Percentiles rank a stretch among this genome's conserved stretches.
phyloP scores from a whole-genome alignment of 768 basidiomycete genomes.

The Suillus sp. region DNA sequence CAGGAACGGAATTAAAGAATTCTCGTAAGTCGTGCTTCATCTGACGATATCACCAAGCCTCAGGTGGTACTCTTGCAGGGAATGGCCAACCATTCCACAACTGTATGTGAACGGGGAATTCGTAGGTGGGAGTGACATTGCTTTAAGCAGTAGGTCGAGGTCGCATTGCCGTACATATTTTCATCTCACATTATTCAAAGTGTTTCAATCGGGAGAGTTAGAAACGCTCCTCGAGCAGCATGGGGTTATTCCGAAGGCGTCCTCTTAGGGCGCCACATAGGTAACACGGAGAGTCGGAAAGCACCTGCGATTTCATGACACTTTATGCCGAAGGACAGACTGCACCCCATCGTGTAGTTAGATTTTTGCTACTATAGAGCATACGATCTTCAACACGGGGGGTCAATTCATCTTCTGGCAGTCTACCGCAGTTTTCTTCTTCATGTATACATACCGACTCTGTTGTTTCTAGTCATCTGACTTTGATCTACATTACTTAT shows the following conservation, averaged over 20 bases:
- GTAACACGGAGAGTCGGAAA: not conserved
- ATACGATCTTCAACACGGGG: too few species aligned
- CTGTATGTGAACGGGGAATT: constrained; percentile 95
- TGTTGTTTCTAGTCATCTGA: too few species aligned
- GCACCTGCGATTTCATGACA: too few species aligned
- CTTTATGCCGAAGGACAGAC: too few species aligned
- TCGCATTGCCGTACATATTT: constrained; percentile 4
- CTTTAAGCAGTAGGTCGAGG: constrained; percentile 74
- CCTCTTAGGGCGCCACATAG: not conserved
- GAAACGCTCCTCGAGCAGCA: constrained; percentile 5
- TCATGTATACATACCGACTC: too few species aligned
- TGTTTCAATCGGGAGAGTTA: constrained; percentile 8
- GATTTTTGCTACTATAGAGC: too few species aligned
- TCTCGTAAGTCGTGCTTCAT: constrained; percentile 71
- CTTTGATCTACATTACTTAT: too few species aligned
- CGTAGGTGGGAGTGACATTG: constrained; percentile 95
- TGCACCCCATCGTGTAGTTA: too few species aligned
- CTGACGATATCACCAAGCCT: not conserved
- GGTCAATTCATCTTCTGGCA: too few species aligned
- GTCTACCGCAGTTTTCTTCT: too few species aligned
- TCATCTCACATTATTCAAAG: constrained; percentile 8
- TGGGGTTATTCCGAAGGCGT: constrained; percentile 5
- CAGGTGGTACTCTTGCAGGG: constrained; percentile 46
- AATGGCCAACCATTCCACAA: constrained; percentile 98
- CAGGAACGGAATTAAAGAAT: constrained; percentile 89